A percentile compares a stretch with the other conserved stretches of the same genome.
Evolutionary conservation across 164 flowering plant genomes (phyloP).

Genomic region (Magnolia sinica): DNA sequence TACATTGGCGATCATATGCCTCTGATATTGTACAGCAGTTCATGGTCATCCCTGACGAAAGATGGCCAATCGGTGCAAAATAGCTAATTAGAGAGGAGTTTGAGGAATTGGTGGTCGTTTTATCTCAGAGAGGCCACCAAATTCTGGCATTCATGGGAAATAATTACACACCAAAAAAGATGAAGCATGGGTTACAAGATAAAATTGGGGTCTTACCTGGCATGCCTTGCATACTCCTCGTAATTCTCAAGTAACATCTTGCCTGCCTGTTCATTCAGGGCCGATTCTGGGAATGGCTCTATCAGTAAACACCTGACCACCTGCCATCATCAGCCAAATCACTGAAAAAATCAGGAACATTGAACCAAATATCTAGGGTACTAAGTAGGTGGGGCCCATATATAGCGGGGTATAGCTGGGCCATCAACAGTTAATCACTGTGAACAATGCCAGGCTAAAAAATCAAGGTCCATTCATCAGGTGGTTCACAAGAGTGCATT

Average conservation of each 20-base stretch:
- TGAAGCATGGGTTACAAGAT: conserved; percentile 1
- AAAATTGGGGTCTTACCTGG: conserved; percentile 45
- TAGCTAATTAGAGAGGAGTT: neutral
- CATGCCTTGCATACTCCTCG: conserved; percentile 91
- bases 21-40: too few relatives aligned
- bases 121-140: neutral
- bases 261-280: conserved; percentile 96
- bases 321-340: conserved; percentile 29
- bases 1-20: too few relatives aligned
- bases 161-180: neutral
- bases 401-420: too few relatives aligned
- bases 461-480: too few relatives aligned
- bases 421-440: too few relatives aligned
- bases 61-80: too few relatives aligned
- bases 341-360: neutral
- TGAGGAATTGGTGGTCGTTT: neutral
- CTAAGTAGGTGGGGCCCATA: too few relatives aligned
- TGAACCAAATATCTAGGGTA: neutral
- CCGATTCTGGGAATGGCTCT: conserved; percentile 98
- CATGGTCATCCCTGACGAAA: too few relatives aligned
- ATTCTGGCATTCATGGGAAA: neutral
- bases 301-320: conserved; percentile 91
- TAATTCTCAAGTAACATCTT: conserved; percentile 93
- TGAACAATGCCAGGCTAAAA: too few relatives aligned
- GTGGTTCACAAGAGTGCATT: too few relatives aligned